Evolutionary conservation across 2,329 filamentous ascomycete species (phyloP), one percentile per base, ranked within the genome.

Genomic region (Rosellinia necatrix): DNA sequence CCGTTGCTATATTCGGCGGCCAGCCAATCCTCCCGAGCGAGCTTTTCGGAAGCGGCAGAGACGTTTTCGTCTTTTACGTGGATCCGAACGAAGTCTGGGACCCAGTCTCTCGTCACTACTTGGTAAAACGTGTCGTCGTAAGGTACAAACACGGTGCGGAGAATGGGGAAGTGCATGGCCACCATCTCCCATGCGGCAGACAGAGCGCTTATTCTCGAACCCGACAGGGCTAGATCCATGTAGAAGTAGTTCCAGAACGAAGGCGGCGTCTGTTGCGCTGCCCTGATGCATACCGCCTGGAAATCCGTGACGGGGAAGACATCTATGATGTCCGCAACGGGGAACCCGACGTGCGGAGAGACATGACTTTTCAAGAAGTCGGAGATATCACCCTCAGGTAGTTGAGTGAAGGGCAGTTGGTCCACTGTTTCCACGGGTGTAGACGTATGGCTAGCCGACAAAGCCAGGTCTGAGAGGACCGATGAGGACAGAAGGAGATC

Each of bases 251-350:
- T 44, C 41, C 15, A 44, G 41, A 17, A 30, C 30, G 41, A 44
- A 44, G 27, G n/a, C n/a, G n/a, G n/a, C n/a, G n/a, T n/a, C n/a
- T 44, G 27, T n/a, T 44, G 22, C 27, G 25, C 41, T 15, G 41
- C 30, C 17, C 19, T 27, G 27, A 32, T 15, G 32, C 41, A 44
- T 32, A 27, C 40, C 29, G 15, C 22, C 41, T 44, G 41, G 27
- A 44, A 44, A 12, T 44, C 41, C 27, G 41, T 44, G 27, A 27
- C 32, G 41, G 41, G 41, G 32, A 44, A 17, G 41, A 32, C 41
- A 10, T 44, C 41, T 25, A 15, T 30, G 30, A 42, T 44, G 41
- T 44, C 25, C 22, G n/a, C n/a, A n/a, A 42, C 40, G 40, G 22
- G 40, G 29, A 22, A 24, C 27, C 40, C 40, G 40, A n/a, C n/a